phyloP scores from a whole-genome alignment of 495 filamentous ascomycete species.

The Daldinia bambusicola region DNA sequence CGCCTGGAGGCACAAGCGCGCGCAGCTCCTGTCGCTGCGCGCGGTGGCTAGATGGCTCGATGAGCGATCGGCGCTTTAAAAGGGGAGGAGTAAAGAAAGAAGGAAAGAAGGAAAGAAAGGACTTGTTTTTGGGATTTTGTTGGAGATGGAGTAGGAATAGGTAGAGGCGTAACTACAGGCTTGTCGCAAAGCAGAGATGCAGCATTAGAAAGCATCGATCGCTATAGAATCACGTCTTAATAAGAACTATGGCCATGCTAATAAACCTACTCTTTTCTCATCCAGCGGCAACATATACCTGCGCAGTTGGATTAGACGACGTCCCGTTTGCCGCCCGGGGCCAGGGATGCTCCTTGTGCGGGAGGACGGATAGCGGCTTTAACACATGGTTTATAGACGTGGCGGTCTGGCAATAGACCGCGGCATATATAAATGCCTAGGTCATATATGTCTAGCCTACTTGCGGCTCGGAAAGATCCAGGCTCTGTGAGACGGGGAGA shows the following conservation, averaged over 20 bases:
- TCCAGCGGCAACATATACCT: background rate
- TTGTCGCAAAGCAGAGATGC: background rate
- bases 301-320: slow-evolving; percentile 27
- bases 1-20: background rate
- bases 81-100: background rate
- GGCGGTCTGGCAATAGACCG: background rate
- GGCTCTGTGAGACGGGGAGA: slow-evolving; percentile 17
- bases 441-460: too few relatives aligned
- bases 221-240: slow-evolving; percentile 4
- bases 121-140: too few relatives aligned
- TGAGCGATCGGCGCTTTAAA: background rate
- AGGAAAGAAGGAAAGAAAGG: too few relatives aligned
- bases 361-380: slow-evolving; percentile 24
- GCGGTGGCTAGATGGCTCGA: slow-evolving; percentile 2
- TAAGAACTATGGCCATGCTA: slow-evolving; percentile 8
- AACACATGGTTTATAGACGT: slow-evolving; percentile 22
- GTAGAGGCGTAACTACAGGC: slow-evolving; percentile 1
- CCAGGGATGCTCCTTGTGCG: slow-evolving; percentile 26
- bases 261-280: background rate
- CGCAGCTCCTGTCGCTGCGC: background rate
- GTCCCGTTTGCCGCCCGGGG: slow-evolving; percentile 15
- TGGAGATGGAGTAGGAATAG: too few relatives aligned
- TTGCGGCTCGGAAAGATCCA: slow-evolving; percentile 17
- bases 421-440: background rate
- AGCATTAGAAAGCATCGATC: slow-evolving; percentile 1